These are phyloP conservation scores for Coprinopsis marcescibilis DNA, from an alignment of 768 basidiomycete species.

Conservation along the genomic window DNA sequence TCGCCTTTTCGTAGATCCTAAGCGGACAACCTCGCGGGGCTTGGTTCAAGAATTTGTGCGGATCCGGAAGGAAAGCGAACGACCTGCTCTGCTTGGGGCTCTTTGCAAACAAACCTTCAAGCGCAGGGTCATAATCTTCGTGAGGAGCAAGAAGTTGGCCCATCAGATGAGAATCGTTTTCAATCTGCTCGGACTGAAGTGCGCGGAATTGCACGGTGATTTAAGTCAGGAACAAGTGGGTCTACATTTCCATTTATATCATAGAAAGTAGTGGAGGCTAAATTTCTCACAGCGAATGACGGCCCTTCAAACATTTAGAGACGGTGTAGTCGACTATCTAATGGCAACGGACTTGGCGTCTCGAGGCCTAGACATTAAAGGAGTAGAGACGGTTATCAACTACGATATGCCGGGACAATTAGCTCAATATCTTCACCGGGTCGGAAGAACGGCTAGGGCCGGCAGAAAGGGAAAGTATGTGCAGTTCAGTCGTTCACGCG, in stretches of 20 bases:
- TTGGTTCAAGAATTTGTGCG: constrained; percentile 94
- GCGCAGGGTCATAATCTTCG: constrained; percentile 82
- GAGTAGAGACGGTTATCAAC: constrained; percentile 96
- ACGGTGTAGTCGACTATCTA: constrained; percentile 82
- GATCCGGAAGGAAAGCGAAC: constrained; percentile 69
- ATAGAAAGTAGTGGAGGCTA: too few species aligned
- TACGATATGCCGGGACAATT: constrained; percentile 97
- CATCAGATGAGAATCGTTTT: constrained; percentile 97
- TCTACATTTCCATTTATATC: constrained; percentile 1
- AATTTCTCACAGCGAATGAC: constrained; percentile 59
- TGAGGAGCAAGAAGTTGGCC: constrained; percentile 93
- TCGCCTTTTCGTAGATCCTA: constrained; percentile 92
- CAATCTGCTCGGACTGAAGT: constrained; percentile 79
- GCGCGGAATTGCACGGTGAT: constrained; percentile 92
- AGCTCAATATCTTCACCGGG: constrained; percentile 92
- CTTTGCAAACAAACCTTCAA: constrained; percentile 88
- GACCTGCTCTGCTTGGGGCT: constrained; percentile 69
- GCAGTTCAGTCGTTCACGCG: constrained; percentile 13
- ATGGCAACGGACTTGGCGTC: constrained; percentile 97
- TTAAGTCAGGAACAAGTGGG: constrained; percentile 91
- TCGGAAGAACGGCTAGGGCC: constrained; percentile 95
- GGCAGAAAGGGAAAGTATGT: constrained; percentile 87
- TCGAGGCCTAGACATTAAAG: constrained; percentile 94
- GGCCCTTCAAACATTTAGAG: constrained; percentile 83
- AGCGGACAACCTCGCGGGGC: constrained; percentile 77